Evolutionary conservation across 345 rosid species (phyloP), one percentile per base, ranked within the genome.

Genomic region (Melastoma malabathricum): DNA sequence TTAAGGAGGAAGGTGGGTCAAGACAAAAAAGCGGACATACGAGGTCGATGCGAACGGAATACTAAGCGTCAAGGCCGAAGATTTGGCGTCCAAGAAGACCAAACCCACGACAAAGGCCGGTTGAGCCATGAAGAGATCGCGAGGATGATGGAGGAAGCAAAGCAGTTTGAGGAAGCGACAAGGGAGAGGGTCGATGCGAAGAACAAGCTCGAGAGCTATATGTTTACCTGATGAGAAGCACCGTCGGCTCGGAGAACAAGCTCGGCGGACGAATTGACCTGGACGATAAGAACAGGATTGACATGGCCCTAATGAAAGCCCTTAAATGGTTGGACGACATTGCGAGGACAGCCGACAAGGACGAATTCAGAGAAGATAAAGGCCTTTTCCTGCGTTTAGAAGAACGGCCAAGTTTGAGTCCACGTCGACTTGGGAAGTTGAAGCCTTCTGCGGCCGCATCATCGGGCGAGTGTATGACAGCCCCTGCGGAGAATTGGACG

Each of bases 301-400:
- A 77, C 17, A 58, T 47, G 44, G 49, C 56, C 27, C 18, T 77
- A 51, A 66, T 64, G 59, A 78, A 75, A n/a, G 58, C 83, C 10
- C 68, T 69, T 16, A 79, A 74, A 46, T 82, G 85, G 83, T 52
- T 82, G 46, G 83, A 79, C 27, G 77, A 73, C 61, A 77, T 72
- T 55, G 73, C 63, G 54, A 54, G 66, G 46, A 50, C 38, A 1
- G 84, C 73, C 1, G 81, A 72, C 52, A 77, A 73, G 59, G 68
- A 80, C 39, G 84, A 80, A 50, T 77, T 55, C 39, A 73, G 66
- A n/a, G n/a, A n/a, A n/a, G n/a, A n/a, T n/a, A n/a, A n/a, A n/a
- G n/a, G n/a, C n/a, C n/a, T n/a, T n/a, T n/a, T n/a, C n/a, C n/a
- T n/a, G n/a, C n/a, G n/a, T n/a, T n/a, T n/a, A n/a, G n/a, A n/a